Base-by-base conservation (phyloP, 768 basidiomycete genomes). In the Suillus lakei region DNA sequence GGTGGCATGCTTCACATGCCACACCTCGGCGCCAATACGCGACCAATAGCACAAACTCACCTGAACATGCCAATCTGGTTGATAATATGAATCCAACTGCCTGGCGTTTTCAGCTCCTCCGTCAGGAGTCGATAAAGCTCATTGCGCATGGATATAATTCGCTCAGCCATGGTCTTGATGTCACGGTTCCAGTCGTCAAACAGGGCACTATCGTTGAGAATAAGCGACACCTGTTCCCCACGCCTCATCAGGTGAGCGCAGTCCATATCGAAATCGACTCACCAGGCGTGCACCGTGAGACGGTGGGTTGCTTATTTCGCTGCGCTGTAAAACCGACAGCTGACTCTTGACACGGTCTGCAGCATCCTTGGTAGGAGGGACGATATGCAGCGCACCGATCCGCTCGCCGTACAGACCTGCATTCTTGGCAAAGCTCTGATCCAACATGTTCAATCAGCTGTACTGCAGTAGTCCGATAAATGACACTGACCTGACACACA, bases 31-130 rank as follows among this genome's bases (percentile, higher is more conserved):
- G 50, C 18, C 10, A 13, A 39, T 13, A 16, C 26, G 36, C 1
- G 32, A 39, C 23, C 34, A 55, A 36, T 23, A 39, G 21, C 26
- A 34, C 4, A 53, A 36, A 72, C 83, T 66, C 76, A 95, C 89
- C 92, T 95, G 85, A 96, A 98, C 96, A 97, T 98, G 64, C 96
- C 97, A 78, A 99, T 99, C 83, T 99, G 98, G 61, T 88, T 86
- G 71, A 91, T 82, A 72, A 99, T 97, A 79, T 99, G 97, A n/a
- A 90, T 87, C 98, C 98, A 99, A 73, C 88, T 88, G 7, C 96
- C 95, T 4, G 96, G 96, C 59, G 92, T 95, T 71, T 91, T 85
- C 70, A 95, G 78, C 76, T 91, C 89, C 68, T 93, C 84, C 23
- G 86, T 91, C 34, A 58, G 23, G 30, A 58, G 23, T 62, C 85